Conservation (phyloP, 225 moss, liverwort and hornwort species). For the Climacium dendroides region DNA sequence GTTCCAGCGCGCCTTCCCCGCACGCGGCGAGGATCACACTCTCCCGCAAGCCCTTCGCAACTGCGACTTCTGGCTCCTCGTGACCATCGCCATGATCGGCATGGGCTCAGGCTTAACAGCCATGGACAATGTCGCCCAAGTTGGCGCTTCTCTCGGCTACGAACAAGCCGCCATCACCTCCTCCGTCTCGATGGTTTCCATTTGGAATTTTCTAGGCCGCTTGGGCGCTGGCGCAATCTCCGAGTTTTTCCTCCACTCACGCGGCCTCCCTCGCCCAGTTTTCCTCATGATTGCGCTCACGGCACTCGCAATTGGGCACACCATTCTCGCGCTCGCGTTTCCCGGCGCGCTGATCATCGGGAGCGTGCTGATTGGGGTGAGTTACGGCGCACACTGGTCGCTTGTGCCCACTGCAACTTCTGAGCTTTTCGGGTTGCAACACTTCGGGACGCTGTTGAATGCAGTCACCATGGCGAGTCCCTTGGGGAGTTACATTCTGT, state of each 20-base stretch:
- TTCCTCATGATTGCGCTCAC: slow-evolving; percentile 13
- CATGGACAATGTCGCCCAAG: slow-evolving; percentile 47
- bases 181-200: slow-evolving; percentile 34
- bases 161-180: not conserved
- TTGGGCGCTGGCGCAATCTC: slow-evolving; percentile 23
- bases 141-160: slow-evolving; percentile 33
- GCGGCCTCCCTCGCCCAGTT: slow-evolving; percentile 10
- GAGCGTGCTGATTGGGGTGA: slow-evolving; percentile 30
- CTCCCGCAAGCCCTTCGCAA: slow-evolving; percentile 15
- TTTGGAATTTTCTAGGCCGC: slow-evolving; percentile 42
- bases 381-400: slow-evolving; percentile 74
- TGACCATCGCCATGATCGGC: slow-evolving; percentile 15
- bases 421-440: slow-evolving; percentile 51
- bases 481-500: slow-evolving; percentile 46
- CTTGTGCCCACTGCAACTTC: slow-evolving; percentile 65
- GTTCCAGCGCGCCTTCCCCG: slow-evolving; percentile 24
- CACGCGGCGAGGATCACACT: slow-evolving; percentile 31
- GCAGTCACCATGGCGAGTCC: slow-evolving; percentile 60
- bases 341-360: slow-evolving; percentile 32
- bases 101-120: slow-evolving; percentile 37
- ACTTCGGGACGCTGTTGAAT: slow-evolving; percentile 63
- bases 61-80: slow-evolving; percentile 36
- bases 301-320: slow-evolving; percentile 24
- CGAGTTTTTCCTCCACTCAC: slow-evolving; percentile 5
- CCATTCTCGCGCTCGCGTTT: slow-evolving; percentile 30